Conservation (phyloP, 805 yeast genomes). For the Kurtzmaniella cleridarum region DNA sequence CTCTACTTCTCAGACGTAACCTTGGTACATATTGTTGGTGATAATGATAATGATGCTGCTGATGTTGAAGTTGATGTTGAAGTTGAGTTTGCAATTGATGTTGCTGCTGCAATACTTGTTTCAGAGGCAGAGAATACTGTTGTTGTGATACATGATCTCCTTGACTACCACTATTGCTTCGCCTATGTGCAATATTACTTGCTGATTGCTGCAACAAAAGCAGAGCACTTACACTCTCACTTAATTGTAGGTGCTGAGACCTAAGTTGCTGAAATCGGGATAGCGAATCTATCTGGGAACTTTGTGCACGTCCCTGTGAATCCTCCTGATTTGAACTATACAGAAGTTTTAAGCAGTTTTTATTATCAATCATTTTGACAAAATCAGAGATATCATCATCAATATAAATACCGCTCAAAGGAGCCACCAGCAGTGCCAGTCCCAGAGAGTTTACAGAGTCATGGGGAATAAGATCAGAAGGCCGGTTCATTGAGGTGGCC, state of each 20-base stretch:
- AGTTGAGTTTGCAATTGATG: slow-evolving; percentile 4
- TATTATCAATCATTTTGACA: slow-evolving; percentile 64
- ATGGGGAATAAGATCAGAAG: slow-evolving; percentile 14
- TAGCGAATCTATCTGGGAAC: slow-evolving; percentile 39
- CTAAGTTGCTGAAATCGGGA: slow-evolving; percentile 47
- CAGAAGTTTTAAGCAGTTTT: slow-evolving; percentile 43
- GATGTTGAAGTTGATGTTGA: not conserved
- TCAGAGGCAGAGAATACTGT: not conserved
- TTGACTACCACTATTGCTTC: not conserved
- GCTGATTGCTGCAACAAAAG: slow-evolving; percentile 24
- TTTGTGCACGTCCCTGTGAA: slow-evolving; percentile 13
- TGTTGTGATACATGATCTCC: not conserved
- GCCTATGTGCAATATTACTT: not conserved
- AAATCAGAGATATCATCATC: slow-evolving; percentile 66
- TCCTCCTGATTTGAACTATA: slow-evolving; percentile 11
- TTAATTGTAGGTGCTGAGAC: slow-evolving; percentile 47
- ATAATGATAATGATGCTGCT: not conserved
- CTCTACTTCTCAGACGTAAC: slow-evolving; percentile 18
- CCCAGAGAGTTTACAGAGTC: slow-evolving; percentile 19
- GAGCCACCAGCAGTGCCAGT: slow-evolving; percentile 25
- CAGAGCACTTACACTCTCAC: slow-evolving; percentile 53
- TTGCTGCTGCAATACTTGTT: slow-evolving; percentile 5
- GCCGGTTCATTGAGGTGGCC: slow-evolving; percentile 26
- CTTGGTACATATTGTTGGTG: not conserved
- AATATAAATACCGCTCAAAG: slow-evolving; percentile 39